A percentile compares a stretch with the other conserved stretches of the same genome.
Evolutionary conservation across 1,139 yeast genomes (phyloP).

Genomic region (Protomyces inundatus): DNA sequence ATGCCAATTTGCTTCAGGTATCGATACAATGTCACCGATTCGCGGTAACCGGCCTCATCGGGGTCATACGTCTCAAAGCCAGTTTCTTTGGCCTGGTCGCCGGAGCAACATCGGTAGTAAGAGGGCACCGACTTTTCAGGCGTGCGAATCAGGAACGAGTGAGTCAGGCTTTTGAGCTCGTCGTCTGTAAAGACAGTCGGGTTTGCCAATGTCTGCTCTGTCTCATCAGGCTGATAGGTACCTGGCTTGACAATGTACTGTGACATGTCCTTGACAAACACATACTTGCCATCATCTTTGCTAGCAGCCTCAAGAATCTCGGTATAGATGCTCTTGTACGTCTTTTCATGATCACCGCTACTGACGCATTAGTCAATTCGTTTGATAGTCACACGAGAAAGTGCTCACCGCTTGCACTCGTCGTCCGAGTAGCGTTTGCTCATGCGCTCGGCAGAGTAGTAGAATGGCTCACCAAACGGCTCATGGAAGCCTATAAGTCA

Average conservation of each 20-base stretch:
- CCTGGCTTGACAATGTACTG: constrained; percentile 18
- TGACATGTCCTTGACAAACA: constrained; percentile 25
- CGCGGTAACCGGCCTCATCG: constrained; percentile 36
- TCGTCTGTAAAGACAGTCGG: constrained; percentile 31
- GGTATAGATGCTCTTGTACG: neutral
- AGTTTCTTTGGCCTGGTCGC: constrained; percentile 36
- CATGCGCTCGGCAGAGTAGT: constrained; percentile 23
- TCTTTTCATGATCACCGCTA: constrained; percentile 11
- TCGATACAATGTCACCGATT: constrained; percentile 36
- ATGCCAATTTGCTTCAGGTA: constrained; percentile 29
- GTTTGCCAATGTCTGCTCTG: neutral
- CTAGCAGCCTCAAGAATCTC: constrained; percentile 9
- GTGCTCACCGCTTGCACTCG: constrained; percentile 15
- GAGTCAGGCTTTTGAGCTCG: constrained; percentile 31
- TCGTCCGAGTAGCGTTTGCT: constrained; percentile 22
- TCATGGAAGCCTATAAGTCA: constrained; percentile 12
- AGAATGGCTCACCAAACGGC: constrained; percentile 25
- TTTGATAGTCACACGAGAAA: neutral
- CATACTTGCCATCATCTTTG: constrained; percentile 3
- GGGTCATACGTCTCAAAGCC: constrained; percentile 35
- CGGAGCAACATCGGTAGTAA: constrained; percentile 36
- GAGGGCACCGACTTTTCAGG: constrained; percentile 37
- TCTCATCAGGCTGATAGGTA: neutral
- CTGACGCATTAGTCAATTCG: neutral
- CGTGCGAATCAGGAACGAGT: constrained; percentile 36